Conservation (phyloP, 31 red algal species). For the Asparagopsis taxiformis region DNA sequence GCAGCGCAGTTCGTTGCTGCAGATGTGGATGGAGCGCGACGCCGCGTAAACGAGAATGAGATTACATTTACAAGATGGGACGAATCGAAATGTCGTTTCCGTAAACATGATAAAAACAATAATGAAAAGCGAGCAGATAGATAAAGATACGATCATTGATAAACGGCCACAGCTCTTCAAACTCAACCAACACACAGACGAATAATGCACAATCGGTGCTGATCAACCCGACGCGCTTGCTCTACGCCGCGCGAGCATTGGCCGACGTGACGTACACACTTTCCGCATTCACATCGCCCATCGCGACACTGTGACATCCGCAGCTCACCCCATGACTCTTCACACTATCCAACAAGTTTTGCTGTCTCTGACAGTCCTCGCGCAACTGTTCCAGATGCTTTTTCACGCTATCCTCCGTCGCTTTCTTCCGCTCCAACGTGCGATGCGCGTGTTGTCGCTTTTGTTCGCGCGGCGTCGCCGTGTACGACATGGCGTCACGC, state of each 20-base stretch:
- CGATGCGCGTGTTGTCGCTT: conserved; percentile 47
- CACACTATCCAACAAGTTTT: conserved; percentile 22
- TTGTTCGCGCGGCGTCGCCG: conserved; percentile 40
- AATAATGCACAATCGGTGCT: too few relatives aligned
- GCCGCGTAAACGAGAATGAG: too few relatives aligned
- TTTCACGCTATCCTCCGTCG: conserved; percentile 16
- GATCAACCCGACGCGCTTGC: too few relatives aligned
- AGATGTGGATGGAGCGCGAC: too few relatives aligned
- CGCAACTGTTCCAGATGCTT: conserved; percentile 17
- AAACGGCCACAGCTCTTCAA: too few relatives aligned
- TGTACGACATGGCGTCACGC: conserved; percentile 8
- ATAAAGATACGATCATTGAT: too few relatives aligned
- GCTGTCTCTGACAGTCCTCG: conserved; percentile 17
- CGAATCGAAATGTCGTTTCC: too few relatives aligned
- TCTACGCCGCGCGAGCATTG: conserved; percentile 36
- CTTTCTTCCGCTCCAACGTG: conserved; percentile 41
- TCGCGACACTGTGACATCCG: conserved; percentile 3
- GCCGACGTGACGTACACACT: conserved; percentile 27
- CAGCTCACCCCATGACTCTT: conserved; percentile 26
- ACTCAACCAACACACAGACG: too few relatives aligned
- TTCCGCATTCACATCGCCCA: conserved; percentile 4
- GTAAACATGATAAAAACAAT: too few relatives aligned
- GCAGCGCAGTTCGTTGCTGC: conserved; percentile 8
- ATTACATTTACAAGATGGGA: too few relatives aligned
- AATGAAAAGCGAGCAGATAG: too few relatives aligned